These are phyloP conservation scores for Suhomyces wounanorum DNA, from an alignment of 1,139 yeast species.

Conservation along the genomic window DNA sequence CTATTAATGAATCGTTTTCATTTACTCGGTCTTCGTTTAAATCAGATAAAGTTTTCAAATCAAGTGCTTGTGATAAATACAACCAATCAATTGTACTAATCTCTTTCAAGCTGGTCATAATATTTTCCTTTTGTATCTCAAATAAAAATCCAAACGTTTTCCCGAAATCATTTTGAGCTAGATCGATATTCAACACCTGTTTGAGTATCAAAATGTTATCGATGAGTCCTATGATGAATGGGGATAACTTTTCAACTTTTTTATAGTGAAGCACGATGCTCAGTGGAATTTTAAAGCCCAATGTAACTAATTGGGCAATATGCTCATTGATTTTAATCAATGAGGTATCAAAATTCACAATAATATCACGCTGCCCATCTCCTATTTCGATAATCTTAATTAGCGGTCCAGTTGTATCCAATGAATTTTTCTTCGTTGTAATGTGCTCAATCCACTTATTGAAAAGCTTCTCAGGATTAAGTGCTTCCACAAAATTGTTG, in stretches of 20 bases:
- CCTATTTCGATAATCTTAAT: slow-evolving; percentile 31
- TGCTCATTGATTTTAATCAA: slow-evolving; percentile 52
- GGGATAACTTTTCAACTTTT: slow-evolving; percentile 52
- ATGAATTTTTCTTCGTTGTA: slow-evolving; percentile 8
- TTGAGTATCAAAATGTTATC: slow-evolving; percentile 45
- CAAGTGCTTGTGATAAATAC: slow-evolving; percentile 52
- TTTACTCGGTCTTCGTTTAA: slow-evolving; percentile 7
- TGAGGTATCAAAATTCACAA: slow-evolving; percentile 54
- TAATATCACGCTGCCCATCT: slow-evolving; percentile 17
- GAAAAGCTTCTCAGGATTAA: slow-evolving; percentile 46
- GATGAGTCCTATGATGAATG: slow-evolving; percentile 55
- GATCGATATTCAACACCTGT: slow-evolving; percentile 24
- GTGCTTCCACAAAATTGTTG: slow-evolving; percentile 41
- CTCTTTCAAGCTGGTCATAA: slow-evolving; percentile 27
- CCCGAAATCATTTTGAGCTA: slow-evolving; percentile 25
- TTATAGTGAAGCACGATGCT: slow-evolving; percentile 35
- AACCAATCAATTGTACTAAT: slow-evolving; percentile 56
- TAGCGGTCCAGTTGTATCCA: slow-evolving; percentile 37
- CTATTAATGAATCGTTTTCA: slow-evolving; percentile 30
- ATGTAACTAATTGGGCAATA: slow-evolving; percentile 50
- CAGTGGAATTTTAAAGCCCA: slow-evolving; percentile 63
- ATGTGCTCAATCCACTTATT: slow-evolving; percentile 48
- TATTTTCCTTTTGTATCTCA: slow-evolving; percentile 33
- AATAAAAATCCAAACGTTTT: slow-evolving; percentile 47
- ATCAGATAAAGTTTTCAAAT: slow-evolving; percentile 27